Percentiles rank a stretch among this genome's conserved stretches.
These are phyloP conservation scores for Golubevia pallescens DNA, from an alignment of 1,284 basidiomycete genomes.

Conservation along the genomic window DNA sequence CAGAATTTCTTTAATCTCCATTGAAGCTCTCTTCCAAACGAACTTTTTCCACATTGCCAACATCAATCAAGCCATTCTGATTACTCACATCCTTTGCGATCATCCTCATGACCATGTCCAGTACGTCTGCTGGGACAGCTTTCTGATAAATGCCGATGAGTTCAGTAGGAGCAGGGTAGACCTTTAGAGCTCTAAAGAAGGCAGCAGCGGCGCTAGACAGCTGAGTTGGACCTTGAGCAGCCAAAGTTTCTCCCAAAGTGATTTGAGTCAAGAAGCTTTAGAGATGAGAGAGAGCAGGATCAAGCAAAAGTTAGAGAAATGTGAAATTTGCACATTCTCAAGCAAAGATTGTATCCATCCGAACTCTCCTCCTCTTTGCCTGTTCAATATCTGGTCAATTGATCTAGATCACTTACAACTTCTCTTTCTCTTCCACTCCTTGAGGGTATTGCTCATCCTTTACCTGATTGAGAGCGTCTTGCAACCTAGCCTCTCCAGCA, in stretches of 20 bases:
- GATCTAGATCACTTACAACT: constrained; percentile 19
- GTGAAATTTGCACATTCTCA: too few relatives aligned
- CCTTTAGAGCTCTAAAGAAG: constrained; percentile 91
- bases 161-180: constrained; percentile 91
- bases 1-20: too few relatives aligned
- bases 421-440: constrained; percentile 70
- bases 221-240: constrained; percentile 72
- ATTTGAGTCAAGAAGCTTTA: constrained; percentile 90
- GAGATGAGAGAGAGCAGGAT: neutral
- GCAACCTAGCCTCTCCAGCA: constrained; percentile 64
- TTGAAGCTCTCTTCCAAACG: too few relatives aligned
- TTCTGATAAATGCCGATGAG: constrained; percentile 88
- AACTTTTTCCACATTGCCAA: too few relatives aligned
- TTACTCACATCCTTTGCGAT: constrained; percentile 84
- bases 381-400: neutral
- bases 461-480: constrained; percentile 71
- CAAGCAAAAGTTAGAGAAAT: constrained; percentile 10
- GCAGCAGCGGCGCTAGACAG: constrained; percentile 75
- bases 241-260: constrained; percentile 82
- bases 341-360: too few relatives aligned
- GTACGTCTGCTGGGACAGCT: constrained; percentile 83
- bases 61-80: too few relatives aligned
- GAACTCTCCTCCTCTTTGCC: too few relatives aligned
- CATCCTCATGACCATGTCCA: constrained; percentile 88
- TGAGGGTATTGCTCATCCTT: constrained; percentile 73